Evolutionary conservation across 371 early-diverging fungal genomes (phyloP), one percentile per base, ranked within the genome.

Genomic region (Blakeslea trispora): DNA sequence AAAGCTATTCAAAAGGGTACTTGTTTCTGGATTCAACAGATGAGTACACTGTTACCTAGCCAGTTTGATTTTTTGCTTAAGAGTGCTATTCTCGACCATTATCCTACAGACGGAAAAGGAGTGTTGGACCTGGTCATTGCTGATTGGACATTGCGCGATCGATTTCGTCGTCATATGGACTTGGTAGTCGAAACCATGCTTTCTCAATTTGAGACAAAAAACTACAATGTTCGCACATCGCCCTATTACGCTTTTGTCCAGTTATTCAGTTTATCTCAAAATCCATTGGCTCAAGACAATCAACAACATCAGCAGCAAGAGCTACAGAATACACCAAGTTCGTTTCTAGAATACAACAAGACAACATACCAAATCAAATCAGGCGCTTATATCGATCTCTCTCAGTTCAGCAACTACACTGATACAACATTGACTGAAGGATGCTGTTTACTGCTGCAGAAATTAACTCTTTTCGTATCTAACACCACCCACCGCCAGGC

Each of bases 241-340:
- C 76, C 76, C 0, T 76, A 56, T 37, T 72, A 76, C 32, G 72
- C 73, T 3, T 70, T 68, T 45, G 52, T 56, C n/a, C 65, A 72
- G n/a, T 49, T 66, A 1, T 71, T 69, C 19, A 57, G 53, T 39
- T 19, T 57, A 35, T 47, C 48, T 2, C 59, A 68, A n/a, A 9
- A 9, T 37, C 37, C 3, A 10, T 7, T 28, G 28, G 28, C 28
- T 40, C 62, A 70, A 41, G 49, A 58, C 13, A 44, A 57, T 17
- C 53, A 57, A 37, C 48, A 49, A 31, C 35, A 48, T 1, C 41
- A 55, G 4, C 55, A 46, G 13, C 53, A 53, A 45, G 47, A 51
- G 13, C 42, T 55, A 9, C 50, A 61, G 24, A 44, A 24, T 18
- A 17, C 22, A 21, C 15, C 57, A 32, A 50, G 32, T 18, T 10